Conservation (phyloP, 2,329 filamentous ascomycete species). For the Huntiella omanensis region DNA sequence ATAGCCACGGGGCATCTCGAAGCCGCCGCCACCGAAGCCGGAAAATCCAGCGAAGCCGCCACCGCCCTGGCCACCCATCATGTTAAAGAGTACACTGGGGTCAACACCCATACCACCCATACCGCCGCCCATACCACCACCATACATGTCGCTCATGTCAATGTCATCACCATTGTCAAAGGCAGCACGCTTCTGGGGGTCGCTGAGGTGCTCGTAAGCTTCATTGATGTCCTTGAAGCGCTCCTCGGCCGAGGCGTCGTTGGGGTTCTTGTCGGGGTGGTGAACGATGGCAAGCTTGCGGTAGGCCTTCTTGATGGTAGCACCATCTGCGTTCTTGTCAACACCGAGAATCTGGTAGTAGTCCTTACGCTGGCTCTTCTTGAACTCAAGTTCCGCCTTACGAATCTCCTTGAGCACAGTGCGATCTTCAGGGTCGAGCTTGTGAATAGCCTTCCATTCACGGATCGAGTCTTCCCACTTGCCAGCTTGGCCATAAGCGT, state of each 20-base stretch:
- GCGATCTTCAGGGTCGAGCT: constrained; percentile 65
- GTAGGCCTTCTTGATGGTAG: constrained; percentile 91
- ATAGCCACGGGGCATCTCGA: constrained; percentile 31
- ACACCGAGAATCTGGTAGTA: constrained; percentile 96
- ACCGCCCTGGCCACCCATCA: constrained; percentile 50
- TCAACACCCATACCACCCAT: constrained; percentile 55
- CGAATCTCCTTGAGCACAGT: constrained; percentile 69
- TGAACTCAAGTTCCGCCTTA: constrained; percentile 81
- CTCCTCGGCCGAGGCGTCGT: constrained; percentile 64
- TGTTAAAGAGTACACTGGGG: constrained; percentile 62
- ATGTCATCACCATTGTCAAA: constrained; percentile 89
- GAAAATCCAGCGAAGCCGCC: constrained; percentile 29
- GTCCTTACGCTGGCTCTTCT: constrained; percentile 94
- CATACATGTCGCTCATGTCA: constrained; percentile 74
- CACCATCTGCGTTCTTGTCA: constrained; percentile 65
- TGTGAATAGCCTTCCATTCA: constrained; percentile 73
- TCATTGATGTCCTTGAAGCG: constrained; percentile 97
- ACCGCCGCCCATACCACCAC: constrained; percentile 44
- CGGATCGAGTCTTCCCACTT: constrained; percentile 83
- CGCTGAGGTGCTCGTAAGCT: constrained; percentile 88
- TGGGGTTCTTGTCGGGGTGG: constrained; percentile 95
- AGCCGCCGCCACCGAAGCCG: constrained; percentile 29
- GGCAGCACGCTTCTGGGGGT: constrained; percentile 76
- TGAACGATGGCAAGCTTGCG: constrained; percentile 83
- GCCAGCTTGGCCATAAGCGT: constrained; percentile 66